Percentiles rank a stretch among this genome's conserved stretches.
phyloP scores from a whole-genome alignment of 2,329 filamentous ascomycete genomes.

The Diaporthe sp. region DNA sequence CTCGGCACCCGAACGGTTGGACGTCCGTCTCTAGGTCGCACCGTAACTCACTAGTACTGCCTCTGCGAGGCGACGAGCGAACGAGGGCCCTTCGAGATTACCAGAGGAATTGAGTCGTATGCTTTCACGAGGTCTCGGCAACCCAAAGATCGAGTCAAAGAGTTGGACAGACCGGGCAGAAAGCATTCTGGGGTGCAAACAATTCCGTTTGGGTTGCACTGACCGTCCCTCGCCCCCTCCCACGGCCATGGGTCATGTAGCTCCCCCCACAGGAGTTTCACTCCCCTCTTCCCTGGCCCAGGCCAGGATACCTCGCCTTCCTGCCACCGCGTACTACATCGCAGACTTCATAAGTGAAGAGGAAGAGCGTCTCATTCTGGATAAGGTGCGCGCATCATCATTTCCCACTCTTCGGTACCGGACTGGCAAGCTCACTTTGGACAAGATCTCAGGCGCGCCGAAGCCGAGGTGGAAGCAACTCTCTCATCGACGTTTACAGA shows the following conservation, averaged over 20 bases:
- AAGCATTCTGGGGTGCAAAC: not conserved
- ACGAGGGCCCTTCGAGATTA: not conserved
- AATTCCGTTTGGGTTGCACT: conserved; percentile 8
- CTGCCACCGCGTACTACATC: conserved; percentile 82
- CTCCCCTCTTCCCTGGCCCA: conserved; percentile 62
- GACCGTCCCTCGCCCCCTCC: conserved; percentile 7
- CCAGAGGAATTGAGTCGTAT: not conserved
- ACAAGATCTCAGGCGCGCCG: conserved; percentile 70
- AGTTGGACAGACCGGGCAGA: not conserved
- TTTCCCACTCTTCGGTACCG: not conserved
- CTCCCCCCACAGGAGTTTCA: conserved; percentile 34
- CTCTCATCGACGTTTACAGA: conserved; percentile 89
- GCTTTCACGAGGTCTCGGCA: not conserved
- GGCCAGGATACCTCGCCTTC: conserved; percentile 64
- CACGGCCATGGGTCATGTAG: conserved; percentile 32
- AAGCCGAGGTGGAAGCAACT: conserved; percentile 88
- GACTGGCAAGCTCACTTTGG: conserved; percentile 37
- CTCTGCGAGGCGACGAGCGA: not conserved
- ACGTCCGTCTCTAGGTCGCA: not conserved
- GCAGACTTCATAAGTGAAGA: conserved; percentile 82
- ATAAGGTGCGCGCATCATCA: conserved; percentile 65
- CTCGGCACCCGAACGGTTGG: not conserved
- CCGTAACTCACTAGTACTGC: not conserved
- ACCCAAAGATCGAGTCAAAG: not conserved
- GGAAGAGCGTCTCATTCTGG: conserved; percentile 77